phyloP scores from a whole-genome alignment of 2,329 filamentous ascomycete genomes.

The Ceratocystis eucalypticola region DNA sequence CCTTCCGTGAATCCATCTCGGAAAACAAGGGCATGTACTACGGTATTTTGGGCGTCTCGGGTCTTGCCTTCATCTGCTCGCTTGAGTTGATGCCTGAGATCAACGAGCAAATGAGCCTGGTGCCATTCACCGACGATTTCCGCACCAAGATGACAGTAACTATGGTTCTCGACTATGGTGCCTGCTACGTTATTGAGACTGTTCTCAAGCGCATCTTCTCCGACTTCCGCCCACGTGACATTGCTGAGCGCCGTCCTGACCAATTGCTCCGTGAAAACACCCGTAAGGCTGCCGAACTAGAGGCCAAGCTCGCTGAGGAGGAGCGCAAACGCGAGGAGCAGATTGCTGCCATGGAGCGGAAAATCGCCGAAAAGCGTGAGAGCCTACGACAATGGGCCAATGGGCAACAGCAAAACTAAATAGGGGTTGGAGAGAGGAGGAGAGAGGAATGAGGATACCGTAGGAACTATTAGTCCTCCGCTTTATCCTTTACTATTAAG shows the following conservation, averaged over 20 bases:
- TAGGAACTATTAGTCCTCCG: background rate
- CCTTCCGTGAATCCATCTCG: conserved; percentile 88
- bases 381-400: background rate
- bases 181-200: conserved; percentile 80
- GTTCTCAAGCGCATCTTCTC: conserved; percentile 74
- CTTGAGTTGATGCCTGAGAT: conserved; percentile 93
- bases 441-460: no score
- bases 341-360: conserved; percentile 46
- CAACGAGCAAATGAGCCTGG: conserved; percentile 83
- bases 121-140: conserved; percentile 81
- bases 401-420: background rate
- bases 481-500: background rate
- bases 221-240: conserved; percentile 87
- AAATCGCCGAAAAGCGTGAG: conserved; percentile 27
- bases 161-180: conserved; percentile 78
- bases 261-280: conserved; percentile 58
- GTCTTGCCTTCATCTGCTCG: conserved; percentile 83
- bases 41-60: conserved; percentile 80
- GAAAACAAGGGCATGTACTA: conserved; percentile 99
- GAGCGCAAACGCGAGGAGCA: conserved; percentile 41
- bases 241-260: conserved; percentile 72
- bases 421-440: no score
- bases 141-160: conserved; percentile 68
- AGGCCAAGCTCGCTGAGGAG: conserved; percentile 23
- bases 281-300: conserved; percentile 35